Base-by-base conservation (phyloP, 495 filamentous ascomycete genomes). In the Penicillium parvum region DNA sequence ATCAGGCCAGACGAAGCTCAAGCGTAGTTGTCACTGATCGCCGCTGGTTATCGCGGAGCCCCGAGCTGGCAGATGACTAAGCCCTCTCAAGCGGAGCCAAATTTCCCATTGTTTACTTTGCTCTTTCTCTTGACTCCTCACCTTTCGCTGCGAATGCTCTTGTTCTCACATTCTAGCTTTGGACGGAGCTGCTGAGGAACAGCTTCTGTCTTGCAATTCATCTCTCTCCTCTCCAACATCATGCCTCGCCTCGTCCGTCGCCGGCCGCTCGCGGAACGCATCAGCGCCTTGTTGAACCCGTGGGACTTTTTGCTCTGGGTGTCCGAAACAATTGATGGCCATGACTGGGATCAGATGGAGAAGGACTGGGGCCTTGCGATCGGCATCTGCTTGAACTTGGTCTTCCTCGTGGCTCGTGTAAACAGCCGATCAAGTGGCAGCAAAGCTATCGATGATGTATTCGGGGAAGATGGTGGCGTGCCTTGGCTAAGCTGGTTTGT, bases 301-400 rank as follows among this genome's bases (percentile, higher is more conserved):
- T 75, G 84, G 61, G 92, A 98, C 65, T 85, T 89, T 60, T 70
- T 92, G 25, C 76, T 97, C 15, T 91, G 85, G 82, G 63, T 95
- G 2, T 94, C 87, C 1, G 90, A 96, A 54, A 85, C 91, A 64
- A 73, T 96, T 45, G 88, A 95, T 56, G 83, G 85, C 1, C 77
- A 83, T 50, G 87, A 94, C 38, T 95, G 88, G 86, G 85, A 96
- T 52, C 84, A 90, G 36, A 69, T 77, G 41, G 73, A 82, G 45
- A 85, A 88, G 47, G 65, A 76, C 14, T 84, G 86, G 68, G 85
- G 86, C 10, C 74, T 78, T 2, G 77, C 85, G 23, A 68, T 95
- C 18, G 92, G 89, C 0, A 47, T 95, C 16, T 65, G 47, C 1
- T 68, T 90, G 47, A 96, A 97, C 57, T 51, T 94, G 11, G 49